Conservation (phyloP, 2,329 filamentous ascomycete genomes). For the Epichloe gansuensis region DNA sequence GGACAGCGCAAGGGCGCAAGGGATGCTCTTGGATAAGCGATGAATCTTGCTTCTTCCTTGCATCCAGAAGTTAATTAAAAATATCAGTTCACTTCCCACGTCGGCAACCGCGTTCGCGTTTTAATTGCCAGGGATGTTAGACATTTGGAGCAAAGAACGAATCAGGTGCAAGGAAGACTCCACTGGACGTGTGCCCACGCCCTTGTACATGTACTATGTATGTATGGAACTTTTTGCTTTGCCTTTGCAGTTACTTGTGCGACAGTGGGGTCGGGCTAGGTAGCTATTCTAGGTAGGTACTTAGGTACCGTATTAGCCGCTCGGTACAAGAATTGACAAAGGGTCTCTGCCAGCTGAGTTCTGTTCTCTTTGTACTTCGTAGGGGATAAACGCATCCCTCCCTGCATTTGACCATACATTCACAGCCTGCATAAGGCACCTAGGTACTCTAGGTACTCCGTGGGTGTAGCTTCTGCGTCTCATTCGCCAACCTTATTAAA, state of each 20-base stretch:
- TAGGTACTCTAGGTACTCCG: not conserved
- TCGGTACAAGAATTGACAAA: not conserved
- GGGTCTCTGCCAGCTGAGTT: not conserved
- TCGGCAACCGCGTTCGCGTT: slow-evolving; percentile 20
- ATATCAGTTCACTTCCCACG: slow-evolving; percentile 5
- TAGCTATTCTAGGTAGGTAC: too few relatives aligned
- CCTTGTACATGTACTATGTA: too few relatives aligned
- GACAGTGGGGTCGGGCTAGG: too few relatives aligned
- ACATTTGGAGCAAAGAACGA: not conserved
- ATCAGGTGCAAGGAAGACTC: not conserved
- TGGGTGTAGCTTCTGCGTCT: not conserved
- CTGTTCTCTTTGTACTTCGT: not conserved
- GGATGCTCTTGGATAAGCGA: not conserved
- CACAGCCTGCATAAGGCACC: not conserved
- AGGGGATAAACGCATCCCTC: not conserved
- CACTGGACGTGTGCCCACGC: too few relatives aligned
- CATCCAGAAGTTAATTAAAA: slow-evolving; percentile 3
- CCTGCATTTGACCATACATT: too few relatives aligned
- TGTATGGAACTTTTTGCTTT: too few relatives aligned
- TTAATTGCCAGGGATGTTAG: slow-evolving; percentile 7
- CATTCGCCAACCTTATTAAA: not conserved
- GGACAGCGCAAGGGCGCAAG: not conserved
- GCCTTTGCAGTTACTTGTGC: too few relatives aligned
- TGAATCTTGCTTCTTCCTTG: not conserved
- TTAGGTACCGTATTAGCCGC: not conserved